Evolutionary conservation across 768 basidiomycete genomes (phyloP).

Genomic region (Serendipita sp.): DNA sequence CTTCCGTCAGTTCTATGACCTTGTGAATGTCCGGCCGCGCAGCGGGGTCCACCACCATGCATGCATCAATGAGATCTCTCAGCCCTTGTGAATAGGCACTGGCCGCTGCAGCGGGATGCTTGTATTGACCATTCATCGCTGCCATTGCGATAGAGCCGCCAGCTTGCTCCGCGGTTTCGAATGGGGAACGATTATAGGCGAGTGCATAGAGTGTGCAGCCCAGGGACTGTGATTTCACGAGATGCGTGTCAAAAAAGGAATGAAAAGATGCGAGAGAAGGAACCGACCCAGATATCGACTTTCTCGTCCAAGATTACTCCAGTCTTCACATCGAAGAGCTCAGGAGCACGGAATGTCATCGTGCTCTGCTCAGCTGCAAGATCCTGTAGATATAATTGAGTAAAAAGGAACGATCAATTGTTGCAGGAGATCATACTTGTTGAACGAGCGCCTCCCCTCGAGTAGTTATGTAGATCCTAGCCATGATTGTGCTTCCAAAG

Average conservation of each 20-base stretch:
- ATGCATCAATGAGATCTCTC: constrained; percentile 63
- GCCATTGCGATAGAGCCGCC: constrained; percentile 95
- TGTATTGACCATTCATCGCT: constrained; percentile 83
- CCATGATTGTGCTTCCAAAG: constrained; percentile 83
- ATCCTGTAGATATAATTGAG: constrained; percentile 32
- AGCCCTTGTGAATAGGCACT: constrained; percentile 69
- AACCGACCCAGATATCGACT: constrained; percentile 85
- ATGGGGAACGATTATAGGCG: constrained; percentile 90
- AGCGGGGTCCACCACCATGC: constrained; percentile 69
- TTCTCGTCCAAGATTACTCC: constrained; percentile 77
- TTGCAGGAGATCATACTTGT: constrained; percentile 36
- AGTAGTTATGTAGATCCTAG: constrained; percentile 64
- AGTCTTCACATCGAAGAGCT: constrained; percentile 94
- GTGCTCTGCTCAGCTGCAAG: constrained; percentile 95
- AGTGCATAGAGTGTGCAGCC: constrained; percentile 92
- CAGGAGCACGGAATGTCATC: constrained; percentile 96
- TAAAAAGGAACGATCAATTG: background rate
- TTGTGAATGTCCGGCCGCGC: constrained; percentile 75
- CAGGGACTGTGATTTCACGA: constrained; percentile 46
- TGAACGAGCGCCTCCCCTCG: constrained; percentile 78
- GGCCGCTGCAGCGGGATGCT: constrained; percentile 52
- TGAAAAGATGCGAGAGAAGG: constrained; percentile 9
- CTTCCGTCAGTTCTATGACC: constrained; percentile 52
- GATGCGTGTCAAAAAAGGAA: background rate
- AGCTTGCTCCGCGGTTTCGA: constrained; percentile 89